Conservation (phyloP, 2,329 filamentous ascomycete genomes). For the Aspergillus eucalypticola region DNA sequence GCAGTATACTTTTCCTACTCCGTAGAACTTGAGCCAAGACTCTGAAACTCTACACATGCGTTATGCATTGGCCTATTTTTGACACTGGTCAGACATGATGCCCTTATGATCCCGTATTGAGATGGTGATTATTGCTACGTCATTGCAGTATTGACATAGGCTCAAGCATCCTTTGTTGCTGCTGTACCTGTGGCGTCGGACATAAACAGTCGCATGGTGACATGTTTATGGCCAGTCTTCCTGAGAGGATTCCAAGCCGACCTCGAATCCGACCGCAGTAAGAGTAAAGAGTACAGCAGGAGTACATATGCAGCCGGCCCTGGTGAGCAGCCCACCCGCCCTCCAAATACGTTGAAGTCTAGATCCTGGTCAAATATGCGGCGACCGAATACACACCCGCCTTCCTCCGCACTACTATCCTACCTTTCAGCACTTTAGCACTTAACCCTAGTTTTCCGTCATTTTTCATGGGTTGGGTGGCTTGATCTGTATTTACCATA, state of each 20-base stretch:
- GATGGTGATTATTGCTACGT: background rate
- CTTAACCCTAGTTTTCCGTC: background rate
- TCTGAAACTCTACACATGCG: background rate
- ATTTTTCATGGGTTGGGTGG: background rate
- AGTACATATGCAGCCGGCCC: background rate
- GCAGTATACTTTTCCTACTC: background rate
- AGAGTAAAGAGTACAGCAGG: no score
- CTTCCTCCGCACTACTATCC: background rate
- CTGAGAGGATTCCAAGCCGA: background rate
- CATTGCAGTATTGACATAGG: background rate
- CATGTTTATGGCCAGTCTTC: background rate
- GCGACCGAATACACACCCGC: slow-evolving; percentile 2
- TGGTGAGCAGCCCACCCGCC: slow-evolving; percentile 2
- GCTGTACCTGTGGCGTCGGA: background rate
- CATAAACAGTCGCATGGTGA: background rate
- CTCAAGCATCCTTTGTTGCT: background rate
- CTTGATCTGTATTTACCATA: slow-evolving; percentile 17
- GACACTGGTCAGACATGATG: background rate
- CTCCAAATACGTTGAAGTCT: slow-evolving; percentile 12
- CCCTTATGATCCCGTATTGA: background rate
- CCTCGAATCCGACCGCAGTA: background rate
- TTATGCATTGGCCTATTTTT: background rate
- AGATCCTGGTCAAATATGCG: slow-evolving; percentile 17
- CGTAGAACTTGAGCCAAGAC: background rate
- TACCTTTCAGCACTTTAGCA: background rate